Percentiles rank a stretch among this genome's conserved stretches.
Conservation (phyloP, 768 basidiomycete species). For the Boletales sp. region DNA sequence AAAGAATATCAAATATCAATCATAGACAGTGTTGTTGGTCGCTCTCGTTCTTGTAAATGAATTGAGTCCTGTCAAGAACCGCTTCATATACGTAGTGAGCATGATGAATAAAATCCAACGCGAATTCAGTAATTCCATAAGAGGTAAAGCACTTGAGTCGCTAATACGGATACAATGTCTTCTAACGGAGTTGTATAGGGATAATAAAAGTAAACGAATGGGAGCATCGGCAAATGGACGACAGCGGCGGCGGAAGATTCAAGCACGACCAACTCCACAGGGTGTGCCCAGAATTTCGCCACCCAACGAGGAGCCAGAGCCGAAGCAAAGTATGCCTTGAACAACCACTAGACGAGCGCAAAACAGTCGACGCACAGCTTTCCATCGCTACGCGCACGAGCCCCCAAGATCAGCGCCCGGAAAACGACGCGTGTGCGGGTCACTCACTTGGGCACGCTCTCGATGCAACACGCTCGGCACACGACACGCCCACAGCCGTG, state of each 20-base stretch:
- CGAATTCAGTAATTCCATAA: too few relatives aligned
- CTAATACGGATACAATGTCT: slow-evolving; percentile 9
- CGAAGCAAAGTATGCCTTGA: too few relatives aligned
- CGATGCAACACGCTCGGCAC: slow-evolving; percentile 34
- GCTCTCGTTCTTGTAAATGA: background rate
- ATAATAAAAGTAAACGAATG: slow-evolving; percentile 3
- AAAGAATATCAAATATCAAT: background rate
- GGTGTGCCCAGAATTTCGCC: background rate
- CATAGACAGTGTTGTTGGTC: background rate
- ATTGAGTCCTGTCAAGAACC: too few relatives aligned
- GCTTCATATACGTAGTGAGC: too few relatives aligned
- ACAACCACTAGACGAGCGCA: slow-evolving; percentile 16
- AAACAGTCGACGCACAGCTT: slow-evolving; percentile 32
- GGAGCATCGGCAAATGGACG: slow-evolving; percentile 3
- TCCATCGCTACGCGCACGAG: slow-evolving; percentile 20
- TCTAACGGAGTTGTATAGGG: slow-evolving; percentile 4
- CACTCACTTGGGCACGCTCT: slow-evolving; percentile 34
- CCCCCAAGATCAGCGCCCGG: slow-evolving; percentile 7
- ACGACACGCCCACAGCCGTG: slow-evolving; percentile 35
- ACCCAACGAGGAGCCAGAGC: background rate
- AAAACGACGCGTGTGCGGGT: background rate
- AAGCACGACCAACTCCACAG: background rate
- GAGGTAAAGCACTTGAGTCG: background rate
- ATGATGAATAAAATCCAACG: too few relatives aligned
- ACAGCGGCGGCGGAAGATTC: background rate